Evolutionary conservation across 169 alveolate species (phyloP), one percentile per base, ranked within the genome.

Genomic region (Cryptosporidium baileyi): DNA sequence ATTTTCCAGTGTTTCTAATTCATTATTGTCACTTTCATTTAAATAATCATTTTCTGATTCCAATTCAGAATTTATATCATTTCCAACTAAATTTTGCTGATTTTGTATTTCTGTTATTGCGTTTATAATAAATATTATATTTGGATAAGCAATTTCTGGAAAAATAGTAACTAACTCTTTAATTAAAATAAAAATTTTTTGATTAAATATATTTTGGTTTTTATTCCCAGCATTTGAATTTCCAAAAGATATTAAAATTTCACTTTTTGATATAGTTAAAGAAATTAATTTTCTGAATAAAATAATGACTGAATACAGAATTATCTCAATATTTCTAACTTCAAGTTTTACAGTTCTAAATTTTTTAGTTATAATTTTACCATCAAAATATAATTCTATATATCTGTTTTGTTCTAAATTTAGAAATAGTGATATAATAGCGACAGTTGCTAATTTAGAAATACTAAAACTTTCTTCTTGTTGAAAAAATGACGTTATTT

Each of bases 391-490:
- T 13, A 22, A 2, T 54, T n/a, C 32, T 40, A 57, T 74, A 38
- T 38, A 74, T 54, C 85, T 51, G 36, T 40, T 74, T 22, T 54
- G 60, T 22, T 67, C 85, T 32, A 74, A 32, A 74, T 74, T 74
- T 6, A 74, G 17, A 57, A 74, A 74, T 11, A 74, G 22, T 1
- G 36, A 22, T 74, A 74, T 3, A 6, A 74, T 17, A 13, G 41
- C 67, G 34, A 74, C 24, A 9, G 67, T 22, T 24, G 34, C 24
- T 24, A 57, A 38, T 74, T 44, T 47, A 28, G 81, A 65, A 45
- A 65, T 74, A 36, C 40, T 74, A 11, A 40, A 74, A 22, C 54
- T 61, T 7, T n/a, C 15, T 17, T 26, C 47, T 24, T 49, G 40
- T 13, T 26, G 30, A 22, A 65, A 32, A 9, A 51, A 49, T 9